These are phyloP conservation scores for Microcera coccophila DNA, from an alignment of 2,329 filamentous ascomycete species.

Conservation along the genomic window DNA sequence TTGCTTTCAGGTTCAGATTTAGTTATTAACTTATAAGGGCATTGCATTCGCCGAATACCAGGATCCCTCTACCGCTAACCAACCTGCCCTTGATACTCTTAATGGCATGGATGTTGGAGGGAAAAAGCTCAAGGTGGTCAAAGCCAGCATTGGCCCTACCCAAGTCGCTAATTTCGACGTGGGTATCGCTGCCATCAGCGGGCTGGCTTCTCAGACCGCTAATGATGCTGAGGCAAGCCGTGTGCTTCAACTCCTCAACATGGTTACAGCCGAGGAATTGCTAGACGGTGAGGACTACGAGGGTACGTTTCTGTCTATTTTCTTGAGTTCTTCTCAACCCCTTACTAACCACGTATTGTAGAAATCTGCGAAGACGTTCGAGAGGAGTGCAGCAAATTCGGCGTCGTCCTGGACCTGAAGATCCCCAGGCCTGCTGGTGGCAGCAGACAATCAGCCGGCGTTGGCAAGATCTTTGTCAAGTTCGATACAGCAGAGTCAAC, in stretches of 20 bases:
- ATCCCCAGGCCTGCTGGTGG: constrained; percentile 83
- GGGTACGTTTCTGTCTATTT: constrained; percentile 51
- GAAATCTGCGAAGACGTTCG: constrained; percentile 95
- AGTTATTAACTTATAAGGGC: constrained; percentile 56
- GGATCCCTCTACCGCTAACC: constrained; percentile 66
- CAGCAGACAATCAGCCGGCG: constrained; percentile 77
- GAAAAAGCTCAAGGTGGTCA: constrained; percentile 75
- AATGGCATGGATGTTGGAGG: constrained; percentile 93
- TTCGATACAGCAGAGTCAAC: constrained; percentile 76
- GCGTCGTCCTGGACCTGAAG: constrained; percentile 81
- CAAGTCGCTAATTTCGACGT: constrained; percentile 90
- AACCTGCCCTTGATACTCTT: constrained; percentile 82
- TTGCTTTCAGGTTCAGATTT: not conserved
- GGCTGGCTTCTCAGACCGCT: constrained; percentile 87
- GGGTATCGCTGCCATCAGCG: constrained; percentile 95
- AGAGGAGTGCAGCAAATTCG: constrained; percentile 92
- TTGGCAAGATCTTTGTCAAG: constrained; percentile 98
- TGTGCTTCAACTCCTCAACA: constrained; percentile 91
- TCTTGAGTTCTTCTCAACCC: not conserved
- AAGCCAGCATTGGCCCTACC: constrained; percentile 90
- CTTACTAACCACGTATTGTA: constrained; percentile 42
- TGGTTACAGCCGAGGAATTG: constrained; percentile 95
- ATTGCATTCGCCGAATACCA: constrained; percentile 96
- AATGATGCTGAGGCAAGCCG: constrained; percentile 73
- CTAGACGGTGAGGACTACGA: constrained; percentile 94